Conservation (phyloP, 1,284 basidiomycete genomes). For the Apiotrichum siamense region DNA sequence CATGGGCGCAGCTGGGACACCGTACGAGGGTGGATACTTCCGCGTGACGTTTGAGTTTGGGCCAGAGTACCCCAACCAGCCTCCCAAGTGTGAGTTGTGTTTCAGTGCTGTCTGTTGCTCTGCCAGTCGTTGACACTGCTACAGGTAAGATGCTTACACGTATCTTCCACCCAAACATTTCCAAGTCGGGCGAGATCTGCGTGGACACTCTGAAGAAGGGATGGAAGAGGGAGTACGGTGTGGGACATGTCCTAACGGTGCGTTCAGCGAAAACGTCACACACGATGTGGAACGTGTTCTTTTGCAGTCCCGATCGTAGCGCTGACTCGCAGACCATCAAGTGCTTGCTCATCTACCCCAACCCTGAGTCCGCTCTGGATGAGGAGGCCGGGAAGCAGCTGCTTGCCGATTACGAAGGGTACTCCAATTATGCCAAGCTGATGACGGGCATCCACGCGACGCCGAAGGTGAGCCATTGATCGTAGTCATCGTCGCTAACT, state of each 20-base stretch:
- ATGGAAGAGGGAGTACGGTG: constrained; percentile 87
- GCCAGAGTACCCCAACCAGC: constrained; percentile 80
- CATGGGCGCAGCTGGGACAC: constrained; percentile 65
- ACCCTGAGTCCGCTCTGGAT: constrained; percentile 89
- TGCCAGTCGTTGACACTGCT: constrained; percentile 1
- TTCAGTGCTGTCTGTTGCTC: background rate
- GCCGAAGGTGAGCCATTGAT: constrained; percentile 11
- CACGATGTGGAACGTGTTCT: background rate
- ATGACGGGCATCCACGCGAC: constrained; percentile 29
- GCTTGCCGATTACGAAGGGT: constrained; percentile 79
- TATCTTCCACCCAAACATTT: constrained; percentile 96
- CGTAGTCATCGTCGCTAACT: background rate
- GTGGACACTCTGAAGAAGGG: constrained; percentile 96
- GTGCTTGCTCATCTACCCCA: constrained; percentile 91
- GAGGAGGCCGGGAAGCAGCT: constrained; percentile 89
- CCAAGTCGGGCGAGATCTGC: constrained; percentile 83
- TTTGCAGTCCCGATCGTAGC: background rate
- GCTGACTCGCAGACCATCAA: constrained; percentile 60
- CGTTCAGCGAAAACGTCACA: too few species aligned
- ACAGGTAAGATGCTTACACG: constrained; percentile 82
- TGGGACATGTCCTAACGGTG: constrained; percentile 74
- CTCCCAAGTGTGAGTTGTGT: constrained; percentile 72
- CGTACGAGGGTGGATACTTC: constrained; percentile 88
- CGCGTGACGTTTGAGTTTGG: constrained; percentile 73
- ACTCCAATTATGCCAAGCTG: constrained; percentile 53